These are phyloP conservation scores for Saccharomycopsis crataegensis DNA, from an alignment of 1,139 yeast species.

Conservation along the genomic window DNA sequence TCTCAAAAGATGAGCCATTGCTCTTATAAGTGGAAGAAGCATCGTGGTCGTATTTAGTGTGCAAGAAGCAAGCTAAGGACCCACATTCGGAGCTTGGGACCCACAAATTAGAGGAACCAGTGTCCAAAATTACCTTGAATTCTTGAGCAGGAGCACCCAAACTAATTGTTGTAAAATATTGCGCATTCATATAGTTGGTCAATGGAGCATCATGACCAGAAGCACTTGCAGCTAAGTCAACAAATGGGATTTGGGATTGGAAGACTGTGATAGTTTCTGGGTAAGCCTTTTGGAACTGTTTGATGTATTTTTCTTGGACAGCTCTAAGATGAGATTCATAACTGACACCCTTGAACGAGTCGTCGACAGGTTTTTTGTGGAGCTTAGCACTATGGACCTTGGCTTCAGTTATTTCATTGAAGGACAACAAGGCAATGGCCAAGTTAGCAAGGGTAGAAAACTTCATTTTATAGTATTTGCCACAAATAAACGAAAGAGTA, in stretches of 20 bases:
- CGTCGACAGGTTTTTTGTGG: conserved; percentile 55
- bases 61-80: conserved; percentile 92
- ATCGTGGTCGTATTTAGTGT: conserved; percentile 79
- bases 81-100: conserved; percentile 85
- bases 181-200: conserved; percentile 89
- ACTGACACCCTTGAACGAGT: conserved; percentile 49
- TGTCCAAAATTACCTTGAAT: conserved; percentile 86
- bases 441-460: conserved; percentile 70
- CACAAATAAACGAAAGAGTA: too few relatives aligned
- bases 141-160: conserved; percentile 90
- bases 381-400: conserved; percentile 57
- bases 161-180: conserved; percentile 83
- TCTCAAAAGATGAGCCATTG: conserved; percentile 78
- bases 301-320: conserved; percentile 68
- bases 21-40: conserved; percentile 72
- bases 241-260: conserved; percentile 35
- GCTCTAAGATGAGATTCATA: conserved; percentile 60
- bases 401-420: conserved; percentile 42
- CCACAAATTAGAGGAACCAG: conserved; percentile 97
- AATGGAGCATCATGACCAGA: conserved; percentile 67
- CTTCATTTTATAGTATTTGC: conserved; percentile 24
- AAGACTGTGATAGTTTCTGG: conserved; percentile 24
- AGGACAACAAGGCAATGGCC: conserved; percentile 45
- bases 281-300: conserved; percentile 41
- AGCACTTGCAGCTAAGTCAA: conserved; percentile 24